phyloP scores from a whole-genome alignment of 768 basidiomycete genomes.

The Mycena rosella region DNA sequence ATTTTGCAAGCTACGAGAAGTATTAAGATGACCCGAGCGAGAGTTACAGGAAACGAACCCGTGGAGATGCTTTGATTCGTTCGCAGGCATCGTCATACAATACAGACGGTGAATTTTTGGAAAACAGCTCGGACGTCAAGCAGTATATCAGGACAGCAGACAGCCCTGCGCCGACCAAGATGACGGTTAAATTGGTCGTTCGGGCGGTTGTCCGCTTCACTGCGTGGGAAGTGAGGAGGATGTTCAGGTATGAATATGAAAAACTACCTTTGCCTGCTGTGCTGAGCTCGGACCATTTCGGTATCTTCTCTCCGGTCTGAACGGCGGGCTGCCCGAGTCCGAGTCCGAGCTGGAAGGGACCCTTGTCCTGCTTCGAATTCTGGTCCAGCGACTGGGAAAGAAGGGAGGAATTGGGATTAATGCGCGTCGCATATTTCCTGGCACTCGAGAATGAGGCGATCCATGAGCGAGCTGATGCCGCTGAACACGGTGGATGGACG shows the following conservation, averaged over 20 bases:
- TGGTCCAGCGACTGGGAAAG: conserved; percentile 77
- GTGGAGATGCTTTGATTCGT: conserved; percentile 60
- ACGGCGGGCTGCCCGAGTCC: conserved; percentile 72
- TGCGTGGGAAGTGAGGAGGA: conserved; percentile 36
- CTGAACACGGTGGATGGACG: conserved; percentile 11
- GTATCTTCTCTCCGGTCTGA: conserved; percentile 65
- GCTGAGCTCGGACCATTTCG: conserved; percentile 86
- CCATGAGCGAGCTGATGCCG: conserved; percentile 17
- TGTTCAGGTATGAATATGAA: conserved; percentile 5
- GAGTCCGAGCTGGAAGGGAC: conserved; percentile 84
- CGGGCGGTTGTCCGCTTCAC: conserved; percentile 64
- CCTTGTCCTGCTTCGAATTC: conserved; percentile 65
- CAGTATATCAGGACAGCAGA: conserved; percentile 83
- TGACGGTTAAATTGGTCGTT: conserved; percentile 66
- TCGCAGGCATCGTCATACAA: conserved; percentile 76
- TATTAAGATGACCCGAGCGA: conserved; percentile 25
- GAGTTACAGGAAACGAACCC: conserved; percentile 47
- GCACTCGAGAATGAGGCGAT: conserved; percentile 26
- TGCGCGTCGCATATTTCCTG: conserved; percentile 60
- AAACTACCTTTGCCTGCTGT: conserved; percentile 79
- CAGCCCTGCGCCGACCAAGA: conserved; percentile 83
- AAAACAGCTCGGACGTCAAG: conserved; percentile 86
- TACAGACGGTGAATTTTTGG: conserved; percentile 89
- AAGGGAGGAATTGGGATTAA: conserved; percentile 57
- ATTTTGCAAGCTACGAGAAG: conserved; percentile 69